A percentile compares a stretch with the other conserved stretches of the same genome.
These are phyloP conservation scores for Ophiorrhiza pumila DNA, from an alignment of 257 asterid species.

Conservation along the genomic window DNA sequence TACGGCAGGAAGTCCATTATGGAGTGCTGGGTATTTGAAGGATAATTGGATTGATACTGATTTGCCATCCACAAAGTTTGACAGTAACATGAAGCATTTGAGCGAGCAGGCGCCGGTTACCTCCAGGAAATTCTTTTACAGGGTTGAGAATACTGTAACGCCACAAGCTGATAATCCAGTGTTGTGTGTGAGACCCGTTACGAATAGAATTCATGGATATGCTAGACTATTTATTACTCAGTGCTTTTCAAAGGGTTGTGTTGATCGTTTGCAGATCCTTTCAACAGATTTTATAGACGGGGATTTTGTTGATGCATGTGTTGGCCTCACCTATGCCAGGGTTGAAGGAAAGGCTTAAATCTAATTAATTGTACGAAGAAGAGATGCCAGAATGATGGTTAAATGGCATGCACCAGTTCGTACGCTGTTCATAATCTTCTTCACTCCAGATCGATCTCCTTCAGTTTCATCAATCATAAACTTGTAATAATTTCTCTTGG, in stretches of 20 bases:
- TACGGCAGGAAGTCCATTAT: slow-evolving; percentile 45
- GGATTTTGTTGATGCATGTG: slow-evolving; percentile 93
- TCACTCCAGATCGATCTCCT: background rate
- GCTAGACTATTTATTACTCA: slow-evolving; percentile 65
- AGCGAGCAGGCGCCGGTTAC: slow-evolving; percentile 53
- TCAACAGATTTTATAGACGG: slow-evolving; percentile 79
- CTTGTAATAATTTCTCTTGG: background rate
- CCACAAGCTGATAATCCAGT: slow-evolving; percentile 88
- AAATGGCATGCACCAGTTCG: background rate
- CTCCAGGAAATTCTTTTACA: slow-evolving; percentile 59
- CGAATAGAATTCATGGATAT: slow-evolving; percentile 65
- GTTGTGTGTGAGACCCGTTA: slow-evolving; percentile 72
- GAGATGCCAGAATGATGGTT: background rate
- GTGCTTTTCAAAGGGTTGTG: slow-evolving; percentile 40
- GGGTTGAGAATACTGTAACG: slow-evolving; percentile 95
- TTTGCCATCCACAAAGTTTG: slow-evolving; percentile 79
- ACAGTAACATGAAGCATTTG: slow-evolving; percentile 66
- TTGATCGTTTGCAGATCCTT: slow-evolving; percentile 59
- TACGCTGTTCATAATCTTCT: too few relatives aligned
- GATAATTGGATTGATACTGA: slow-evolving; percentile 90
- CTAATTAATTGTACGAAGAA: background rate
- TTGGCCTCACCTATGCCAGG: slow-evolving; percentile 63
- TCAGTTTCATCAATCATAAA: background rate
- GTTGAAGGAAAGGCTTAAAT: slow-evolving; percentile 49
- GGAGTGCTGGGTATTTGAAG: slow-evolving; percentile 62